Conservation (phyloP, 495 filamentous ascomycete genomes). For the Penicillium robsamsonii region DNA sequence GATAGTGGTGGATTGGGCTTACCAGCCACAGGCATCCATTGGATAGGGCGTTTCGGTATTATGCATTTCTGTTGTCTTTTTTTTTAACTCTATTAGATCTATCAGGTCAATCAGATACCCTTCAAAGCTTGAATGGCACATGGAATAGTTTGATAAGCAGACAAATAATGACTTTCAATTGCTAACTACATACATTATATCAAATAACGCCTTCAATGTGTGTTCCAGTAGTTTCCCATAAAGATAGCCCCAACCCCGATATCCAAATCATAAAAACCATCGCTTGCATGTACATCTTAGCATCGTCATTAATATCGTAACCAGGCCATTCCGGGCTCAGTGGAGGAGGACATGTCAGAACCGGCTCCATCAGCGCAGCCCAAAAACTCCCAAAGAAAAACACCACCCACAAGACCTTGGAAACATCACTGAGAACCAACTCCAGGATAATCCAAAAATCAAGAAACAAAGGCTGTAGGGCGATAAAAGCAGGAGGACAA, state of each 20-base stretch:
- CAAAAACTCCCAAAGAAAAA: conserved; percentile 36
- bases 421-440: conserved; percentile 20
- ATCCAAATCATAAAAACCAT: conserved; percentile 38
- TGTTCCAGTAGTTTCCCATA: conserved; percentile 17
- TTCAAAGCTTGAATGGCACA: conserved; percentile 8
- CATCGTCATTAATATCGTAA: conserved; percentile 48
- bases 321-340: conserved; percentile 35
- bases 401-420: conserved; percentile 25
- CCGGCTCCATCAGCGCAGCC: conserved; percentile 23
- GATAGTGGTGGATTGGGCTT: neutral
- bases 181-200: conserved; percentile 23
- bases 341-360: conserved; percentile 32
- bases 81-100: conserved; percentile 5
- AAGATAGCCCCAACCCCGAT: conserved; percentile 23
- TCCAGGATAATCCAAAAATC: conserved; percentile 22
- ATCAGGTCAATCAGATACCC: conserved; percentile 29
- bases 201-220: conserved; percentile 24
- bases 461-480: conserved; percentile 9
- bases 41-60: conserved; percentile 18
- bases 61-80: conserved; percentile 12
- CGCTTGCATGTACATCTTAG: conserved; percentile 48
- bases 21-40: neutral
- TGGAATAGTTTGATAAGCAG: conserved; percentile 7
- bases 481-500: conserved; percentile 9
- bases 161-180: conserved; percentile 29